These are phyloP conservation scores for Ricinus communis DNA, from an alignment of 345 rosid genomes.

Conservation along the genomic window DNA sequence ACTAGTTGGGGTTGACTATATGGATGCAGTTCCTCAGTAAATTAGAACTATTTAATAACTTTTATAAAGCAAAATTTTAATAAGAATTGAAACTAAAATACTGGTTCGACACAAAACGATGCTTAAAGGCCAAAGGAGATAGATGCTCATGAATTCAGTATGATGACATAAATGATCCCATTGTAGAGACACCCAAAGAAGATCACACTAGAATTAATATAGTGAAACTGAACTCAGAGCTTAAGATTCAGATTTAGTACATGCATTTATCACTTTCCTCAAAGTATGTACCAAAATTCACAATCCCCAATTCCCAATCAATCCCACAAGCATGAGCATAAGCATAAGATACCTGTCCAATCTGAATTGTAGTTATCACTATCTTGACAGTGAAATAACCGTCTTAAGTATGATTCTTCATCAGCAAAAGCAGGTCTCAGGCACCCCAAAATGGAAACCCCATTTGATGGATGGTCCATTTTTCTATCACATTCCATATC, in stretches of 20 bases:
- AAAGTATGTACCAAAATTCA: background rate
- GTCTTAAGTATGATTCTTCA: conserved; percentile 73
- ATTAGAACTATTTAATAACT: no score
- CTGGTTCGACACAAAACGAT: background rate
- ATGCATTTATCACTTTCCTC: background rate
- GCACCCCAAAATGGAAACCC: conserved; percentile 81
- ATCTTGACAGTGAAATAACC: conserved; percentile 56
- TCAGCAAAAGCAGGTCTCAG: conserved; percentile 78
- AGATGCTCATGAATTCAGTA: background rate
- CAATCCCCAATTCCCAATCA: background rate
- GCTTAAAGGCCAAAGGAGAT: no score
- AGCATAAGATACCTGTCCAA: conserved; percentile 51
- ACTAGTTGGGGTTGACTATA: no score
- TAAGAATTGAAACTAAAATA: background rate
- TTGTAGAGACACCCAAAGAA: background rate
- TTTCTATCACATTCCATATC: conserved; percentile 51
- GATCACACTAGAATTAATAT: no score
- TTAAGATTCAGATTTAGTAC: background rate
- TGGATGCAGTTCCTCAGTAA: no score
- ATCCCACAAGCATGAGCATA: conserved; percentile 9
- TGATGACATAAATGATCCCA: background rate
- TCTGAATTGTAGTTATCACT: conserved; percentile 53
- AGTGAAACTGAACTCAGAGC: background rate
- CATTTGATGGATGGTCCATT: conserved; percentile 86
- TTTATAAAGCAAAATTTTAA: background rate